Conservation (phyloP, 208 protist species). For the Crithidia brevicula region DNA sequence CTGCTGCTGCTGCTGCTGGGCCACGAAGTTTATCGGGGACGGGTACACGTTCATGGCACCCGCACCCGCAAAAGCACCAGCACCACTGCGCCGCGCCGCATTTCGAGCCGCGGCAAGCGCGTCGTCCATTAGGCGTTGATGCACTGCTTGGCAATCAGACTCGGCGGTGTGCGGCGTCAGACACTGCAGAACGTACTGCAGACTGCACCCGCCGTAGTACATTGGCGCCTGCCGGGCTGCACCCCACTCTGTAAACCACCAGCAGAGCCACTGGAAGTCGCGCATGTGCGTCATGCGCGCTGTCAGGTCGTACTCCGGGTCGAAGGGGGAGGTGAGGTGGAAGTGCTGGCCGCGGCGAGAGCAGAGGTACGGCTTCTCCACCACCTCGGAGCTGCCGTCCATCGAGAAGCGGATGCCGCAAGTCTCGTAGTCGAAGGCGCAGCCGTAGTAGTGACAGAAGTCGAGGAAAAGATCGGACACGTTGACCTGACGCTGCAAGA, state of each 20-base stretch:
- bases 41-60: not conserved
- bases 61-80: too few relatives aligned
- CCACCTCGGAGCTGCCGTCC: slow-evolving; percentile 61
- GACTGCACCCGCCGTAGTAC: slow-evolving; percentile 51
- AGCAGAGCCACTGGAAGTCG: slow-evolving; percentile 80
- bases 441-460: slow-evolving; percentile 88
- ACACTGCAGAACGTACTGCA: slow-evolving; percentile 73
- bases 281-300: slow-evolving; percentile 82
- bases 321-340: slow-evolving; percentile 86
- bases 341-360: slow-evolving; percentile 78
- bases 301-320: slow-evolving; percentile 84
- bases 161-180: slow-evolving; percentile 59
- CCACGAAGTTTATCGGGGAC: slow-evolving; percentile 10
- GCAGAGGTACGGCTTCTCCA: slow-evolving; percentile 75
- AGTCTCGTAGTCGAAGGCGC: slow-evolving; percentile 82
- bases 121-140: slow-evolving; percentile 44
- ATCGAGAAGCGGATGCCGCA: slow-evolving; percentile 67
- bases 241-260: slow-evolving; percentile 64
- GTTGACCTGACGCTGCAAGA: slow-evolving; percentile 39
- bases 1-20: slow-evolving; percentile 20
- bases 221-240: slow-evolving; percentile 34
- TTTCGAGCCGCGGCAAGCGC: slow-evolving; percentile 5
- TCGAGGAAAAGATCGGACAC: slow-evolving; percentile 72
- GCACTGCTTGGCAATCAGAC: slow-evolving; percentile 55
- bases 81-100: slow-evolving; percentile 2